Evolutionary conservation across 352 stramenopile genomes (phyloP).

Genomic region (Globisporangium echinulatum): DNA sequence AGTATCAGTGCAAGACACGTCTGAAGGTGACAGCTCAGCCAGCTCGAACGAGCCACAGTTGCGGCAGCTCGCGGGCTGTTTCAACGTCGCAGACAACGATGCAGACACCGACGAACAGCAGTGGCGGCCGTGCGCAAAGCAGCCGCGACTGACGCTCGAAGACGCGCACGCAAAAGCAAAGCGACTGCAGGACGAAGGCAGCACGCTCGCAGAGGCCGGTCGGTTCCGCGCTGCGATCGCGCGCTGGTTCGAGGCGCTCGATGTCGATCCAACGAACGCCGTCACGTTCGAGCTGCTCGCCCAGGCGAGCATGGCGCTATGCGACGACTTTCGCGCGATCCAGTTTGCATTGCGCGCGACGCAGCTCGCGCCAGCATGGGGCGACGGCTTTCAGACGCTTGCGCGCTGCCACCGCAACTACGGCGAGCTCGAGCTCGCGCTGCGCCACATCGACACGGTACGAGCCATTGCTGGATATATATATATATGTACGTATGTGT

Average conservation of each 20-base stretch:
- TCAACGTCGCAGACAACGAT: constrained; percentile 6
- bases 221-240: constrained; percentile 56
- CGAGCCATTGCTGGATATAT: not conserved
- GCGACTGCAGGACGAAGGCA: constrained; percentile 70
- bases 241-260: constrained; percentile 57
- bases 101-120: constrained; percentile 1
- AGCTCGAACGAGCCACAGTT: not conserved
- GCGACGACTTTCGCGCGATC: constrained; percentile 72
- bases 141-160: constrained; percentile 37
- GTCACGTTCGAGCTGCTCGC: constrained; percentile 62
- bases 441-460: constrained; percentile 43
- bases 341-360: constrained; percentile 54
- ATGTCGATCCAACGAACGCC: constrained; percentile 35
- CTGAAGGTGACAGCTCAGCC: too few species aligned
- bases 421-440: constrained; percentile 65
- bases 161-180: constrained; percentile 45
- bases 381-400: constrained; percentile 64
- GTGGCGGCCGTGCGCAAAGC: not conserved
- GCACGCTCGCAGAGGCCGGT: constrained; percentile 61
- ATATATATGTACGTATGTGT: not conserved
- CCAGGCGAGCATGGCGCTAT: constrained; percentile 61
- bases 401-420: constrained; percentile 72
- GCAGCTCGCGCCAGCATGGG: constrained; percentile 48
- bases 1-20: not conserved
- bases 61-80: constrained; percentile 10